Conservation (phyloP, 352 stramenopile genomes). For the Globisporangium rhizosaccharum region DNA sequence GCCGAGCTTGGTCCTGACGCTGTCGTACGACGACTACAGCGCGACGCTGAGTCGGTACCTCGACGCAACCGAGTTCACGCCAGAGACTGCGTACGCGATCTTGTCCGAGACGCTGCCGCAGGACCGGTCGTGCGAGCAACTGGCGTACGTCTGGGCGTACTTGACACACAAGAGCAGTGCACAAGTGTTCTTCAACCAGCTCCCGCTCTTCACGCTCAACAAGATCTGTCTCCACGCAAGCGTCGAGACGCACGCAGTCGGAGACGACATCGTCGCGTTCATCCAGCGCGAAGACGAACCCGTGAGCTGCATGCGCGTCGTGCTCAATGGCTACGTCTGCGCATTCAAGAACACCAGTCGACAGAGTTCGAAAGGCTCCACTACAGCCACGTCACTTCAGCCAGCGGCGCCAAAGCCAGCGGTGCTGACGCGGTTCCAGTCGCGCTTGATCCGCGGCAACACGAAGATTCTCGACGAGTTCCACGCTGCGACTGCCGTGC, state of each 20-base stretch:
- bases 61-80: conserved; percentile 21
- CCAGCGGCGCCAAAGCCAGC: conserved; percentile 12
- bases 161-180: conserved; percentile 22
- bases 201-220: conserved; percentile 24
- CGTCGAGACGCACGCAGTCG: conserved; percentile 23
- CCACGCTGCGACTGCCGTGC: too few relatives aligned
- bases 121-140: conserved; percentile 41
- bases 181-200: conserved; percentile 34
- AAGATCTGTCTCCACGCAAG: conserved; percentile 25
- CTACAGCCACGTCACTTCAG: neutral
- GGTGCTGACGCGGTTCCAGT: conserved; percentile 24
- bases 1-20: conserved; percentile 16
- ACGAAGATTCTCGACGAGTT: neutral
- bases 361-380: too few relatives aligned
- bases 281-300: conserved; percentile 32
- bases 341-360: conserved; percentile 28
- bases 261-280: conserved; percentile 20
- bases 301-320: conserved; percentile 24
- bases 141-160: conserved; percentile 27
- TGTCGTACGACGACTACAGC: conserved; percentile 28
- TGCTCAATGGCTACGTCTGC: conserved; percentile 40
- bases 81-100: conserved; percentile 17
- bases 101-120: conserved; percentile 23
- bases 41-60: conserved; percentile 16
- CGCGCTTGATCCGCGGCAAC: conserved; percentile 21